These are phyloP conservation scores for Xylaria cubensis DNA, from an alignment of 495 filamentous ascomycete genomes.

Conservation along the genomic window DNA sequence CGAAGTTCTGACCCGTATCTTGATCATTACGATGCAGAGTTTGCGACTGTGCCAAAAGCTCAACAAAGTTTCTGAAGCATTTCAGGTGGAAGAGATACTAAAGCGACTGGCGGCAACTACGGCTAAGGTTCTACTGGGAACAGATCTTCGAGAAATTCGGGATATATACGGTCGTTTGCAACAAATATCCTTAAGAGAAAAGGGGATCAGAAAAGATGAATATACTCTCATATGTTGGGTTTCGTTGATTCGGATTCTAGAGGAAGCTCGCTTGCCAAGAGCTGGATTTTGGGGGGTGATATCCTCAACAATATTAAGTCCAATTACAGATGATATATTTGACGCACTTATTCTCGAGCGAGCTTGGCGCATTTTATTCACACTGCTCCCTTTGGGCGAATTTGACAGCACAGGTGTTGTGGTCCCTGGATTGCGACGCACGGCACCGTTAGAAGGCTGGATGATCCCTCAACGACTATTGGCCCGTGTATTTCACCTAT, in stretches of 20 bases:
- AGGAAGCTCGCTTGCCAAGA: conserved; percentile 51
- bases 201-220: conserved; percentile 67
- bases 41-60: conserved; percentile 44
- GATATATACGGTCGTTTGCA: conserved; percentile 70
- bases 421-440: conserved; percentile 62
- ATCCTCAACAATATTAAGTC: conserved; percentile 52
- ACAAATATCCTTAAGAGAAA: conserved; percentile 60
- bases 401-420: conserved; percentile 73
- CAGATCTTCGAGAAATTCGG: conserved; percentile 59
- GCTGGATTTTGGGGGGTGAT: conserved; percentile 65
- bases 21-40: conserved; percentile 40
- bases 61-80: conserved; percentile 37
- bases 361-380: conserved; percentile 77
- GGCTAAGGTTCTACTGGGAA: conserved; percentile 51
- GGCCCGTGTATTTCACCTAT: conserved; percentile 68
- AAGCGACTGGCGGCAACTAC: conserved; percentile 45
- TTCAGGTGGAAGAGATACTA: conserved; percentile 52
- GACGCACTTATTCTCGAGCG: conserved; percentile 69
- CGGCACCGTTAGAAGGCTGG: conserved; percentile 72
- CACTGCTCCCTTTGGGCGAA: conserved; percentile 75
- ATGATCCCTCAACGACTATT: conserved; percentile 68
- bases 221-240: conserved; percentile 69
- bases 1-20: conserved; percentile 38
- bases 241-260: conserved; percentile 65
- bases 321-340: conserved; percentile 23